Evolutionary conservation across 2,329 filamentous ascomycete species (phyloP).

Genomic region (Huntiella omanensis): DNA sequence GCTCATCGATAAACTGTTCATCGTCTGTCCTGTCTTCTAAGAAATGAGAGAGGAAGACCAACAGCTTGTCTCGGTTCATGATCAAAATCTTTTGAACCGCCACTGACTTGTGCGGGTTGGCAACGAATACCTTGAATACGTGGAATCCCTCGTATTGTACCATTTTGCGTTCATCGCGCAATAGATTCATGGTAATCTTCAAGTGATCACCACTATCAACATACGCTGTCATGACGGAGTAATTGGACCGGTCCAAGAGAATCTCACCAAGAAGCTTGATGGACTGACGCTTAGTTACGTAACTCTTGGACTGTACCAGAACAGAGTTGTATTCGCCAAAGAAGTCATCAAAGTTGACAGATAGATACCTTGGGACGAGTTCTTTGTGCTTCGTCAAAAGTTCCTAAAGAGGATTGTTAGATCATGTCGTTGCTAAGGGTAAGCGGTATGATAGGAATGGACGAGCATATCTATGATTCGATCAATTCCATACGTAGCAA

Average conservation of each 20-base stretch:
- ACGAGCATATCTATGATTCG: background rate
- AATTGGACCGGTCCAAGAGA: constrained; percentile 83
- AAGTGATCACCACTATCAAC: constrained; percentile 89
- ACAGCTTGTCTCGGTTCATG: constrained; percentile 82
- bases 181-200: constrained; percentile 94
- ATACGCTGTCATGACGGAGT: constrained; percentile 94
- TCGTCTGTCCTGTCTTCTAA: constrained; percentile 90
- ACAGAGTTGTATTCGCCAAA: constrained; percentile 78
- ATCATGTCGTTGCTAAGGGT: background rate
- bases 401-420: constrained; percentile 37
- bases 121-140: constrained; percentile 98
- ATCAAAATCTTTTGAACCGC: constrained; percentile 89
- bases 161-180: constrained; percentile 94
- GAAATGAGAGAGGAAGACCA: constrained; percentile 79
- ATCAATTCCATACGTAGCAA: background rate
- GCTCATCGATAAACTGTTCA: constrained; percentile 96
- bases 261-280: constrained; percentile 96
- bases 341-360: constrained; percentile 81
- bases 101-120: constrained; percentile 94
- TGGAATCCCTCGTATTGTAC: constrained; percentile 99
- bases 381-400: constrained; percentile 87
- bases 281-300: constrained; percentile 93
- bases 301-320: constrained; percentile 80
- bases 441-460: background rate
- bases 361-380: constrained; percentile 71